Percentiles rank a stretch among this genome's conserved stretches.
Conservation (phyloP, 2,329 filamentous ascomycete species). For the Hymenoscyphus scutula region DNA sequence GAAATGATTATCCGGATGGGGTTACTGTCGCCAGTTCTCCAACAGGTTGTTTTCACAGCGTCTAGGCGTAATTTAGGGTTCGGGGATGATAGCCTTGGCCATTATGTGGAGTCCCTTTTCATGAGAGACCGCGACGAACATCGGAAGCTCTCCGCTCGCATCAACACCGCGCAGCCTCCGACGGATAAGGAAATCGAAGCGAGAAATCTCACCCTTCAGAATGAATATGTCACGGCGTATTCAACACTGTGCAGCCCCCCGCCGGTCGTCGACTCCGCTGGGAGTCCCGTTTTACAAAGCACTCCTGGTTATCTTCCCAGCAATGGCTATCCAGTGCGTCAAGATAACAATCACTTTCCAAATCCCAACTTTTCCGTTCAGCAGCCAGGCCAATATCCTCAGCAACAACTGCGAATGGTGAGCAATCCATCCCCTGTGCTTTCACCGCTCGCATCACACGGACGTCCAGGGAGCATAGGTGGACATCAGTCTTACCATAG, state of each 20-base stretch:
- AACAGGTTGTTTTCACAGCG: conserved; percentile 53
- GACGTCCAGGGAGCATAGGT: conserved; percentile 10
- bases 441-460: conserved; percentile 10
- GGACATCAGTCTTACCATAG: conserved; percentile 16
- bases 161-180: conserved; percentile 30
- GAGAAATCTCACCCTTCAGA: conserved; percentile 24
- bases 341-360: conserved; percentile 1
- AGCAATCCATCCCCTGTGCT: conserved; percentile 17
- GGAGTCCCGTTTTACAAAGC: background rate
- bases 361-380: background rate
- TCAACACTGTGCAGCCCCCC: background rate
- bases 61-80: conserved; percentile 47
- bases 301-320: conserved; percentile 9
- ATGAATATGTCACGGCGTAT: conserved; percentile 21
- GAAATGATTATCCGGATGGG: conserved; percentile 51
- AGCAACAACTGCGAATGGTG: conserved; percentile 5
- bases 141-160: conserved; percentile 29
- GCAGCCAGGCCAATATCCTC: background rate
- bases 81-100: conserved; percentile 37
- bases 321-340: conserved; percentile 6
- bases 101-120: conserved; percentile 40
- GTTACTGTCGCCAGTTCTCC: conserved; percentile 51
- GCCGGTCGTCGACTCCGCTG: background rate
- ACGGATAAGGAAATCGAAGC: conserved; percentile 29
- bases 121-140: conserved; percentile 38